A percentile compares a stretch with the other conserved stretches of the same genome.
Conservation (phyloP, 768 basidiomycete genomes). For the Naganishia randhawae region DNA sequence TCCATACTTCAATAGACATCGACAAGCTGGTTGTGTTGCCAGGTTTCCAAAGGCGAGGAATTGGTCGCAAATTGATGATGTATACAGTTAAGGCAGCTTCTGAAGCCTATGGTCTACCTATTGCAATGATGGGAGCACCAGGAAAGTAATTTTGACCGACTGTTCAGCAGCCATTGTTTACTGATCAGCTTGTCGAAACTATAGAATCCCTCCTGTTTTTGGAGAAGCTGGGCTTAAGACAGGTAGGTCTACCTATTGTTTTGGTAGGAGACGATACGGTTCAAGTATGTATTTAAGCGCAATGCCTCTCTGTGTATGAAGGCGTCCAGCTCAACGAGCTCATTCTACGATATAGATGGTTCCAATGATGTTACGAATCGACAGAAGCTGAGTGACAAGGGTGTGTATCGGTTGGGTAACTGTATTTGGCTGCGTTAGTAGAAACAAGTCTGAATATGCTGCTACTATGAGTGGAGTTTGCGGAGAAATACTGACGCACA, state of each 20-base stretch:
- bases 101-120: neutral
- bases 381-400: too few species aligned
- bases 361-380: neutral
- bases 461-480: too few species aligned
- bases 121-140: neutral
- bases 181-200: too few species aligned
- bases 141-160: neutral
- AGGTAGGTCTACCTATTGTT: neutral
- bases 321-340: too few species aligned
- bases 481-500: too few species aligned
- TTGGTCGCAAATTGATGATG: constrained; percentile 12
- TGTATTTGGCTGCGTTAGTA: neutral
- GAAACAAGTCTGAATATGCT: neutral
- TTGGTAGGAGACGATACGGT: constrained; percentile 9
- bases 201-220: constrained; percentile 6
- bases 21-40: constrained; percentile 5
- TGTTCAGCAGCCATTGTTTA: neutral
- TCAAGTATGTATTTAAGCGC: neutral
- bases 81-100: neutral
- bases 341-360: neutral
- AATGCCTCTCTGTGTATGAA: neutral
- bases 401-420: too few species aligned
- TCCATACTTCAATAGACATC: neutral
- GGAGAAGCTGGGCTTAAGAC: neutral
- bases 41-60: neutral